Conservation (phyloP, 2,329 filamentous ascomycete species). For the Aspergillus spinulosporus region DNA sequence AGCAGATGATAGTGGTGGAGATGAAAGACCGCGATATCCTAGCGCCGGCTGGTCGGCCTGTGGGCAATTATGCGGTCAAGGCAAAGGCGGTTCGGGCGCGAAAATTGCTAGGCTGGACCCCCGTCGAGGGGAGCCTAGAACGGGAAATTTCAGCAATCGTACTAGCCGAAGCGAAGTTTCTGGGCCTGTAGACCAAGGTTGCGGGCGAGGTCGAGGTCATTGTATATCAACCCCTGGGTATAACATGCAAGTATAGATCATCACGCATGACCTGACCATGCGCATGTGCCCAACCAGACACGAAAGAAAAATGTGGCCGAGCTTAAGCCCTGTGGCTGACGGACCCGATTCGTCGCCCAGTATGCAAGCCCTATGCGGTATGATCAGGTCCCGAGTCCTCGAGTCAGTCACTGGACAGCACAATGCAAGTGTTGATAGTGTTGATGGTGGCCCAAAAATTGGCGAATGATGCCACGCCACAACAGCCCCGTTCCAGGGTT, state of each 20-base stretch:
- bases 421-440: neutral
- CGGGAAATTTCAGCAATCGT: slow-evolving; percentile 1
- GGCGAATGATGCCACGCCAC: neutral
- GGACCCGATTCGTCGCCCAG: too few relatives aligned
- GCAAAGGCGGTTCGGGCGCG: neutral
- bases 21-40: neutral
- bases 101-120: neutral
- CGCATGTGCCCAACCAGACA: neutral
- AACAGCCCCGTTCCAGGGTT: neutral
- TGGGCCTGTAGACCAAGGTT: neutral
- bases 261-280: neutral
- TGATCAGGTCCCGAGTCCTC: neutral
- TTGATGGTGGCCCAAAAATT: neutral
- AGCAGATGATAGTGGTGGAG: neutral
- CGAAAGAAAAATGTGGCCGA: neutral
- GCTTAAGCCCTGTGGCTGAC: neutral
- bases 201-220: neutral
- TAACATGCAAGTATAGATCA: neutral
- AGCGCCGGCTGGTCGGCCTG: neutral
- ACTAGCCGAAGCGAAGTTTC: neutral
- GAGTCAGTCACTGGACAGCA: neutral
- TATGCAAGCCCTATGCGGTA: too few relatives aligned
- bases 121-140: neutral
- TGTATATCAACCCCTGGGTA: neutral
- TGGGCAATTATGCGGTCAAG: neutral